These are phyloP conservation scores for Yamadazyma sp. DNA, from an alignment of 805 yeast species.

Conservation along the genomic window DNA sequence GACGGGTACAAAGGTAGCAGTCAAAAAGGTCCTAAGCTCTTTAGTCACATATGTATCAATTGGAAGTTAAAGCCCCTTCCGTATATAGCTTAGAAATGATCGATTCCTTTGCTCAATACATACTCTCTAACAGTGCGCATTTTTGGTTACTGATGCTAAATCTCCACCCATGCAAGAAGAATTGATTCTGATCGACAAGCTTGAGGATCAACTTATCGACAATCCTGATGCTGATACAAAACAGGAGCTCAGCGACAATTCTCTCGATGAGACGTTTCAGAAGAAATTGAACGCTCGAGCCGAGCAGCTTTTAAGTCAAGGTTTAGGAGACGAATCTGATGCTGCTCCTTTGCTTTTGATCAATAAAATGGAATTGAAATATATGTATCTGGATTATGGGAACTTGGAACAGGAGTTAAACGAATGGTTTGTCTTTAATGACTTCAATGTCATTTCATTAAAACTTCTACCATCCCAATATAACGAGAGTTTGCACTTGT, in stretches of 20 bases:
- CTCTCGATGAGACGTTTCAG: conserved; percentile 43
- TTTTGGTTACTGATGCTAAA: no score
- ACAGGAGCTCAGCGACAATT: conserved; percentile 27
- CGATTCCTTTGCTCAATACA: no score
- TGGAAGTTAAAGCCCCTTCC: no score
- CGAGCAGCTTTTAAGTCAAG: conserved; percentile 30
- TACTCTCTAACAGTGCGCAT: no score
- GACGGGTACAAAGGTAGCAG: no score
- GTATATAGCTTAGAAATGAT: no score
- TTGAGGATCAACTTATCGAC: conserved; percentile 49
- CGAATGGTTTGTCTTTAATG: conserved; percentile 41
- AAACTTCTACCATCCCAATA: conserved; percentile 4
- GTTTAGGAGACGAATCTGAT: not conserved
- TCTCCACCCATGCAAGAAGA: conserved; percentile 33
- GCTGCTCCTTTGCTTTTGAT: conserved; percentile 26
- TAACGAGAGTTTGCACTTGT: not conserved
- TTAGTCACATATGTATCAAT: no score
- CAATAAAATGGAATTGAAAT: conserved; percentile 31
- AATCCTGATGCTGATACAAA: conserved; percentile 38
- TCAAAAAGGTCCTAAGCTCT: no score
- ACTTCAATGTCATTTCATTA: conserved; percentile 19
- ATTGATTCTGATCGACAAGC: conserved; percentile 40
- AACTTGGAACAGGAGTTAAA: conserved; percentile 28
- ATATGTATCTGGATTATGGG: conserved; percentile 28
- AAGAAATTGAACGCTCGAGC: conserved; percentile 42